These are phyloP conservation scores for Naegleria lovaniensis DNA, from an alignment of 208 protist species.

Conservation along the genomic window DNA sequence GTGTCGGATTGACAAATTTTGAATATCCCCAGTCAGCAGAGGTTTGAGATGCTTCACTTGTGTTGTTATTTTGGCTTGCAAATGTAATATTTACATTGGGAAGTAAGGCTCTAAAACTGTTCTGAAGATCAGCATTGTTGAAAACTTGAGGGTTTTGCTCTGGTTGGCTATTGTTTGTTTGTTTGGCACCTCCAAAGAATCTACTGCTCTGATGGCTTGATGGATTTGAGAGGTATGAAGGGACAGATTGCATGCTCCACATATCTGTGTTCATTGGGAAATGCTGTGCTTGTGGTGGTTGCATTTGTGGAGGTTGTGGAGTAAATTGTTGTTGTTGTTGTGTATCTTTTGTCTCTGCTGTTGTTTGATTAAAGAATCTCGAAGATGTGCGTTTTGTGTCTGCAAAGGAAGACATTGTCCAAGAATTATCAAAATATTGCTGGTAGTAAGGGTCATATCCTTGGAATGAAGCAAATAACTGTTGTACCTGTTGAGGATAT, in stretches of 20 bases:
- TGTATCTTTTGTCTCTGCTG: neutral
- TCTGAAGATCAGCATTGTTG: conserved; percentile 9
- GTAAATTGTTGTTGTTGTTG: neutral
- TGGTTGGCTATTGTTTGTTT: neutral
- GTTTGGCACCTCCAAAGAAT: neutral
- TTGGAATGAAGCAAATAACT: neutral
- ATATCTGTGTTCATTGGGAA: neutral
- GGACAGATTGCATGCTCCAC: neutral
- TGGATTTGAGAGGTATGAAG: neutral
- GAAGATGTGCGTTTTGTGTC: neutral
- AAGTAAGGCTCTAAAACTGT: neutral
- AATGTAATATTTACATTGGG: conserved; percentile 21
- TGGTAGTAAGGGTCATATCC: neutral
- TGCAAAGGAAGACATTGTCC: neutral
- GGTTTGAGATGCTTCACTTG: neutral
- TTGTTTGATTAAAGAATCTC: neutral
- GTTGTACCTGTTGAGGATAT: neutral
- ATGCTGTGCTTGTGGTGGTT: neutral
- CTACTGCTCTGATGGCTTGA: neutral
- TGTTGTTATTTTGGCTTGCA: neutral
- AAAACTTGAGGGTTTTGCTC: neutral
- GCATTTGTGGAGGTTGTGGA: neutral
- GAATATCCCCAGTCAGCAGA: neutral
- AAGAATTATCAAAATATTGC: neutral
- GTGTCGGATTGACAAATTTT: neutral